These are phyloP conservation scores for Berberis thunbergii DNA, from an alignment of 164 flowering plant species.

Conservation along the genomic window DNA sequence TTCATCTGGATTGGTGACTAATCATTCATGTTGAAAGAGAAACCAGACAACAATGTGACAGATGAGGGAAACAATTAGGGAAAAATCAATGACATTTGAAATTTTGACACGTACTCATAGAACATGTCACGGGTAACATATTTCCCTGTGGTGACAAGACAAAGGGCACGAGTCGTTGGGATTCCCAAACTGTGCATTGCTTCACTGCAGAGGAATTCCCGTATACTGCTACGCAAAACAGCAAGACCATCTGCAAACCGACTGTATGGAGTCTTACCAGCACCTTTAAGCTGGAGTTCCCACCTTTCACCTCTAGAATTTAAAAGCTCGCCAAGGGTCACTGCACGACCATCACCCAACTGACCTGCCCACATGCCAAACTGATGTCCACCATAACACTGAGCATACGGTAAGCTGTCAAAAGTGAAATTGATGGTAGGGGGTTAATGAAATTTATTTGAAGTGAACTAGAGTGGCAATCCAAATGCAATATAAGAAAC, in stretches of 20 bases:
- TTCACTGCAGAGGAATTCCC: constrained; percentile 98
- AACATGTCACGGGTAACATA: constrained; percentile 93
- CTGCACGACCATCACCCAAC: constrained; percentile 97
- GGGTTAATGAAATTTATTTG: neutral
- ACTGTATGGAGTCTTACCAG: constrained; percentile 98
- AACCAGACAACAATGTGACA: no score
- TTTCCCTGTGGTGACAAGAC: constrained; percentile 93
- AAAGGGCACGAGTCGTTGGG: constrained; percentile 95
- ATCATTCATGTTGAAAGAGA: no score
- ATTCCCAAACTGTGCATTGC: constrained; percentile 92
- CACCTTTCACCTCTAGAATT: constrained; percentile 81
- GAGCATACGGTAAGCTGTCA: constrained; percentile 81
- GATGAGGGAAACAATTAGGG: no score
- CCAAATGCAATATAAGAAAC: neutral
- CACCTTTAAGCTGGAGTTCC: constrained; percentile 98
- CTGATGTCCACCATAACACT: constrained; percentile 99
- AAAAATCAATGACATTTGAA: no score
- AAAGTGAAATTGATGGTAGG: neutral
- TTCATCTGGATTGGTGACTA: no score
- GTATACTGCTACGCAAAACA: constrained; percentile 90
- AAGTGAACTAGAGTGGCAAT: neutral
- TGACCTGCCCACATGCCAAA: constrained; percentile 99
- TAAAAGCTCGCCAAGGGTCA: constrained; percentile 82
- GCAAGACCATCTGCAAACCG: constrained; percentile 99
- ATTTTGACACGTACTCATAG: constrained; percentile 70